Evolutionary conservation across 2,329 filamentous ascomycete genomes (phyloP).

Genomic region (Arachnomyces sp.): DNA sequence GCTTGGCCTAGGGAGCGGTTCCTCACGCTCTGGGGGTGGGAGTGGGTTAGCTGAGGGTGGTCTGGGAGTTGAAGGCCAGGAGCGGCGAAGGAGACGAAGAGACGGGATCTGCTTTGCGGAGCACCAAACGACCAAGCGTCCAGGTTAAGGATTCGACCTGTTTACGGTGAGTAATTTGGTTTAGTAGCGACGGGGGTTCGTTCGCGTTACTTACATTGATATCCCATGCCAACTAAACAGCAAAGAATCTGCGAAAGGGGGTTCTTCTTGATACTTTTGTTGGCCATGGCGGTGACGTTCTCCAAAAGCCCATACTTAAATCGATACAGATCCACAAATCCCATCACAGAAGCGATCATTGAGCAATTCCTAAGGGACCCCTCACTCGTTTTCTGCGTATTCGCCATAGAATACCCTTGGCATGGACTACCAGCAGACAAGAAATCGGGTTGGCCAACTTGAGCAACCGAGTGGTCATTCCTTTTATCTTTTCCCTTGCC

Average conservation of each 20-base stretch:
- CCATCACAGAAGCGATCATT: conserved; percentile 66
- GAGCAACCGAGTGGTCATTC: conserved; percentile 42
- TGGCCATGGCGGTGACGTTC: conserved; percentile 63
- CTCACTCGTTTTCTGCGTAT: conserved; percentile 47
- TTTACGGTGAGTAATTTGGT: too few species aligned
- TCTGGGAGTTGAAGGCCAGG: conserved; percentile 52
- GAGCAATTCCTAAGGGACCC: conserved; percentile 62
- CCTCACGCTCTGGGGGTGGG: conserved; percentile 39
- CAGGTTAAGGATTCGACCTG: conserved; percentile 53
- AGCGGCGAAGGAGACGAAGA: conserved; percentile 65
- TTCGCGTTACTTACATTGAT: conserved; percentile 43
- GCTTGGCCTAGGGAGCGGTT: conserved; percentile 46
- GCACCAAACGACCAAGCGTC: conserved; percentile 64
- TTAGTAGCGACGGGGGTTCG: too few species aligned
- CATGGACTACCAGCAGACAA: conserved; percentile 69
- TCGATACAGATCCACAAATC: conserved; percentile 64
- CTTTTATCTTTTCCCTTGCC: too few species aligned
- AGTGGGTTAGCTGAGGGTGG: conserved; percentile 54
- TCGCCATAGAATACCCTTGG: conserved; percentile 63
- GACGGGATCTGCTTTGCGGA: conserved; percentile 55
- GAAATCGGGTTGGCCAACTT: conserved; percentile 57
- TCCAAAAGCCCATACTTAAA: conserved; percentile 70
- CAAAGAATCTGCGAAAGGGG: conserved; percentile 67
- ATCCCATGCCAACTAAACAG: conserved; percentile 65
- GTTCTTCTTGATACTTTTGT: conserved; percentile 44